Base-by-base conservation (phyloP, 2,329 filamentous ascomycete species). In the Juglanconis sp. region DNA sequence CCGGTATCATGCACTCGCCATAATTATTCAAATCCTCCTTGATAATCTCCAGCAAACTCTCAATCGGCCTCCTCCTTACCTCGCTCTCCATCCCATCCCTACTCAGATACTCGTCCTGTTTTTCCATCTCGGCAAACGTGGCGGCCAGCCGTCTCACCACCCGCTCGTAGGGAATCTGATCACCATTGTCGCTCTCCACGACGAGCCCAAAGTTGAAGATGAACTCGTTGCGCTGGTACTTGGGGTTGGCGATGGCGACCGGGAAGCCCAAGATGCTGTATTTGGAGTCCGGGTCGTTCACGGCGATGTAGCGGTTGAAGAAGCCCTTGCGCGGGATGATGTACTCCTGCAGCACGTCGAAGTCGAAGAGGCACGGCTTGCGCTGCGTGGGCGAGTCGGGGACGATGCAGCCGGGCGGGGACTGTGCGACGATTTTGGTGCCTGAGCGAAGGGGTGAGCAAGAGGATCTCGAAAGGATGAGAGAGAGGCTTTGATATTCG, bases 161-260 rank as follows among this genome's bases (percentile, higher is more conserved):
- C 65, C 87, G 88, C 73, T 93, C 91, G 72, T 92, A 96, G 38
- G 88, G 89, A 53, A 85, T 84, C 72, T 90, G 90, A 70, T 96
- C 90, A 57, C 79, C 77, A 55, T 82, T 79, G 51, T 75, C 59
- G 65, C 64, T 56, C 46, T 60, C 58, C 36, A 96, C 81, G 34
- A 96, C 89, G 49, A 98, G 80, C 61, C 92, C 92, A 71, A 98
- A 96, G 74, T 98, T 98, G 84, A 98, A 99, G 71, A 97, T 96
- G 79, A 97, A 98, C 74, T 96, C 91, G 75, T 96, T 96, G 61
- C 95, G 88, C 70, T 89, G 86, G 71, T 98, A 96, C 67, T 89
- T 88, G 58, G 87, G 83, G 65, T 92, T 85, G 55, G 89, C 86
- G 70, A 98, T 91, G 71, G 92, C 94, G 56, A 98, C 89, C 0